Evolutionary conservation across 2,329 filamentous ascomycete species (phyloP), one percentile per base, ranked within the genome.

Genomic region (Ceratocystis ficicola): DNA sequence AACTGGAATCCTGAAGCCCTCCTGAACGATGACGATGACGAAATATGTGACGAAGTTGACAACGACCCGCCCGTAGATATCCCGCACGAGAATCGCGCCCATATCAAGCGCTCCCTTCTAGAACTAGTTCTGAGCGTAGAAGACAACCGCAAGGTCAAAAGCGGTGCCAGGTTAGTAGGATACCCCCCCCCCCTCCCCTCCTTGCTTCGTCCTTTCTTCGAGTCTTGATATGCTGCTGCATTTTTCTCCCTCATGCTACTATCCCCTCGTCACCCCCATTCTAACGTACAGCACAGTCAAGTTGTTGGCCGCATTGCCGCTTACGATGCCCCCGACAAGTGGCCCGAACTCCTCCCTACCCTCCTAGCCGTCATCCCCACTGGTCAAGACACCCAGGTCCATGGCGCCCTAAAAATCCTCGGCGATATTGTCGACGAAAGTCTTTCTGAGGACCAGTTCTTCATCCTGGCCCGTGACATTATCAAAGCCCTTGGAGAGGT

Each of bases 381-480:
- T 64, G 90, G 89, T 68, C 85, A 80, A 69, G 90, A 96, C 71
- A 78, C 80, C 60, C 91, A 96, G 73, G 79, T 96, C 62, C 91
- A 96, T 74, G 94, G 94, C 64, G 89, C 93, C 7, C 80, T 99
- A 68, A 89, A 88, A 73, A 91, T 97, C 28, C 83, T 99, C 57
- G 81, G 84, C 70, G 93, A 97, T 75, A 80, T 99, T 59, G 89
- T 99, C 30, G 92, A 97, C 69, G 93, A 96, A 72, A 91, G 90
- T 70, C 83, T 99, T 74, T 95, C 87, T 72, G 93, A 97, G 73
- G 89, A 91, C 68, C 92, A 96, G 71, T 99, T 99, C 80, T 96
- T 97, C 75, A 83, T 83, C 67, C 89, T 95, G 71, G 94, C 93
- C 7, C 81, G 86, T 46, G 87, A 95, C 72, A 88, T 99, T 67